Conservation (phyloP, 1,284 basidiomycete genomes). For the Athelia psychrophila region DNA sequence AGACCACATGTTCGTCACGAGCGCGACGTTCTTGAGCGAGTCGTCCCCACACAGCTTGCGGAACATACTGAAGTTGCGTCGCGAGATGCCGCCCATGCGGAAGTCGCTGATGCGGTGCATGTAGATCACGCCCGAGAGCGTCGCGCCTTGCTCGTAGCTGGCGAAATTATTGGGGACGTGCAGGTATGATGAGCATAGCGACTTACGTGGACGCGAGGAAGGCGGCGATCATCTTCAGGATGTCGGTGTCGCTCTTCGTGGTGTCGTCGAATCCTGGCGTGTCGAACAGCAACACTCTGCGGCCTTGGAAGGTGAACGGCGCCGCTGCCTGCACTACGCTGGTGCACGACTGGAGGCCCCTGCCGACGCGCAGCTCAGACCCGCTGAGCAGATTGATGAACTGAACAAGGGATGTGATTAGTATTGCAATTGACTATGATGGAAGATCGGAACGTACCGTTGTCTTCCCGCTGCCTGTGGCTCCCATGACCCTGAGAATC, state of each 20-base stretch:
- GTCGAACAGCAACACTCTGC: conserved; percentile 29
- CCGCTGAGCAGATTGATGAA: conserved; percentile 34
- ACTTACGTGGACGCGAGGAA: conserved; percentile 29
- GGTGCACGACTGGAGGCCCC: conserved; percentile 33
- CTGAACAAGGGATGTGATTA: conserved; percentile 12
- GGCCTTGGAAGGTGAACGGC: conserved; percentile 24
- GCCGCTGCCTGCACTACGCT: conserved; percentile 28
- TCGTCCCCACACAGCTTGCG: conserved; percentile 48
- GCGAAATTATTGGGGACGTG: background rate
- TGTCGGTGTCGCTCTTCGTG: conserved; percentile 31
- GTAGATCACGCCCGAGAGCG: conserved; percentile 50
- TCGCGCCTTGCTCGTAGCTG: conserved; percentile 39
- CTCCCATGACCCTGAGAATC: conserved; percentile 27
- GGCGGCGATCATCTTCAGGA: conserved; percentile 31
- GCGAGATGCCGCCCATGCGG: conserved; percentile 47
- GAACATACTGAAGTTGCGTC: conserved; percentile 49
- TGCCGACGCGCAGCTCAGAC: conserved; percentile 27
- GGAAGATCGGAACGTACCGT: conserved; percentile 13
- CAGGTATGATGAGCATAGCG: background rate
- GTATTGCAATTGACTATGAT: conserved; percentile 2
- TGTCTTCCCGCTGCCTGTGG: conserved; percentile 33
- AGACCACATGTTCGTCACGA: conserved; percentile 54
- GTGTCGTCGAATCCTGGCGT: conserved; percentile 39
- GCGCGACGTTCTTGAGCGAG: conserved; percentile 44
- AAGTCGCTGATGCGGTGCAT: conserved; percentile 53